Percentiles rank a stretch among this genome's conserved stretches.
Evolutionary conservation across 2,329 filamentous ascomycete genomes (phyloP).

Genomic region (Ceratocystis papillata): DNA sequence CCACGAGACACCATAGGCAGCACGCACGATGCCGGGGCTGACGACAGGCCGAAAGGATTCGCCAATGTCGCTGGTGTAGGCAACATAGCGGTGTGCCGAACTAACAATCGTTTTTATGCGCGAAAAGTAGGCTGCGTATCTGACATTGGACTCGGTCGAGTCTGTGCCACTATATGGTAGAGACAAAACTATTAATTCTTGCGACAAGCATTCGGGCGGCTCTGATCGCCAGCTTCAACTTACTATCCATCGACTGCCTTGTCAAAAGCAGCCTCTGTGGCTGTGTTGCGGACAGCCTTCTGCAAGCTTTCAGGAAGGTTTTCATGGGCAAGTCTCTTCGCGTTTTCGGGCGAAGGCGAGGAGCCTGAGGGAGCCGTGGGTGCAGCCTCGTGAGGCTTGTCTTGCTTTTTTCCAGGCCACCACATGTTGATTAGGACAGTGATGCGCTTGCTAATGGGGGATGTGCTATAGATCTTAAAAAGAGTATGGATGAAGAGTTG

Average conservation of each 20-base stretch:
- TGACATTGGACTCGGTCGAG: conserved; percentile 71
- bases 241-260: conserved; percentile 21
- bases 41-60: conserved; percentile 91
- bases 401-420: conserved; percentile 33
- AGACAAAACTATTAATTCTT: conserved; percentile 2
- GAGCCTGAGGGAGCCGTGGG: neutral
- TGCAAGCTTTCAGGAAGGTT: conserved; percentile 48
- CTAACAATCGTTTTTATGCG: conserved; percentile 77
- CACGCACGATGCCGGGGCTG: conserved; percentile 68
- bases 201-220: too few relatives aligned
- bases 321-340: conserved; percentile 39
- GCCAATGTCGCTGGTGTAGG: conserved; percentile 92
- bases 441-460: too few relatives aligned
- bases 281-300: conserved; percentile 46
- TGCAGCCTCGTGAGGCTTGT: conserved; percentile 30
- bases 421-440: conserved; percentile 28
- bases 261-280: conserved; percentile 55
- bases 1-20: conserved; percentile 88
- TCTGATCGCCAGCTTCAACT: conserved; percentile 2
- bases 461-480: too few relatives aligned
- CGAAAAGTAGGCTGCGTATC: conserved; percentile 86
- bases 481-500: too few relatives aligned
- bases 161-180: conserved; percentile 43
- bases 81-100: conserved; percentile 88
- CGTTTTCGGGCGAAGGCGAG: conserved; percentile 33